Evolutionary conservation across 2,329 filamentous ascomycete genomes (phyloP), one percentile per base, ranked within the genome.

Genomic region (Parastagonospora avenae): DNA sequence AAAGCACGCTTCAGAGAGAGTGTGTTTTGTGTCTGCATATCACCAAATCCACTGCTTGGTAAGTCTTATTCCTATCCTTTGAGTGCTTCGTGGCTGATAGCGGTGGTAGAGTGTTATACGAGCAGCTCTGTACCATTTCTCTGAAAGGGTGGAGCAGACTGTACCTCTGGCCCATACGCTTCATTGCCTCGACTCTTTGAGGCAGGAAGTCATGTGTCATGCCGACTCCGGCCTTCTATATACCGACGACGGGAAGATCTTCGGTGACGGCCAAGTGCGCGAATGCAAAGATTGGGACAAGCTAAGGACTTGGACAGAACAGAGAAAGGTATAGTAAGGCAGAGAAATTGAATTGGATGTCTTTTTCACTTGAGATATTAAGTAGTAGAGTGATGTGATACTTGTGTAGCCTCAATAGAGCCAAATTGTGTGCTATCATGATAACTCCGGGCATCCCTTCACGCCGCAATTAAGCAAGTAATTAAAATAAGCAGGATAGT

Each of bases 41-140:
- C 40, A 24, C 45, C 30, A 36, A 36, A 43, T 36, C 15, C 37
- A 29, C 48, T 51, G 27, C 24, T 33, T 41, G 32, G 40, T 36
- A 27, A 41, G 27, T 38, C 30, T 14, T 30, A 50, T n/a, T 37
- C 33, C 35, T 38, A 15, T 4, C 5, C 16, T 15, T 6, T 38
- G 5, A 38, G n/a, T 9, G 35, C 35, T 38, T 38, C 16, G 16
- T 9, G n/a, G 10, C 35, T 38, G 5, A 38, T 16, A 5, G 16
- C 35, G 10, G 5, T 19, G 16, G 5, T 16, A 38, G 35, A 38
- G n/a, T 38, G 16, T 38, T 19, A 19, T 38, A 15, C 35, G 35
- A 15, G 35, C 35, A 38, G 35, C 35, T 15, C 16, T 38, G 19
- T 38, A 38, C 16, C 35, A 33, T 33, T 33, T 33, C 31, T 33